A percentile compares a stretch with the other conserved stretches of the same genome.
Evolutionary conservation across 129 eudicot genomes (phyloP).

Genomic region (Mikania micrantha): DNA sequence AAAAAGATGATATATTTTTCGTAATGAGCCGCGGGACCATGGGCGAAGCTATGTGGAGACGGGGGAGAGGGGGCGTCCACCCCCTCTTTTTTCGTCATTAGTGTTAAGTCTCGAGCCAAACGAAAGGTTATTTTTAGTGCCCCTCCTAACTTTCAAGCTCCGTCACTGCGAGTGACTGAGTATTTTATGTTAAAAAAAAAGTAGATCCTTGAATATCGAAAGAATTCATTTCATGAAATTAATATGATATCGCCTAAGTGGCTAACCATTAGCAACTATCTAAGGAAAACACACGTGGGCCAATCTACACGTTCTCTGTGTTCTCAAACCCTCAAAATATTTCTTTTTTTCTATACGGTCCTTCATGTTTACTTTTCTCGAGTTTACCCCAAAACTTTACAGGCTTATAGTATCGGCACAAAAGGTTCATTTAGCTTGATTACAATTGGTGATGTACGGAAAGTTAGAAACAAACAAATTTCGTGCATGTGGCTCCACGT

Average conservation of each 20-base stretch:
- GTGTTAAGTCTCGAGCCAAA: too few species aligned
- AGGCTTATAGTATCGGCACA: background rate
- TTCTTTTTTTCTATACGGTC: background rate
- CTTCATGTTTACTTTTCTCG: background rate
- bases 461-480: background rate
- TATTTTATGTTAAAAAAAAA: too few species aligned
- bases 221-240: background rate
- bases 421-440: background rate
- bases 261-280: background rate
- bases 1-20: too few species aligned
- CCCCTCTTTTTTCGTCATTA: too few species aligned
- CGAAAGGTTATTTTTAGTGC: too few species aligned
- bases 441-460: background rate
- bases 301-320: background rate
- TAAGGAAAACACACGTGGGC: background rate
- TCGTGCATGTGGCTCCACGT: constrained; percentile 14
- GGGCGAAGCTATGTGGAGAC: too few species aligned
- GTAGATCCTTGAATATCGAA: background rate
- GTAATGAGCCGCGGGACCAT: too few species aligned
- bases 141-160: too few species aligned
- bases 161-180: too few species aligned
- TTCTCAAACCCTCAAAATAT: background rate
- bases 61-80: too few species aligned
- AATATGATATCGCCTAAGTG: background rate
- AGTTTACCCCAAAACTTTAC: background rate